A percentile compares a stretch with the other conserved stretches of the same genome.
These are phyloP conservation scores for Chrysopogon serrulatus DNA, from an alignment of 176 grass and related monocot species.

Conservation along the genomic window DNA sequence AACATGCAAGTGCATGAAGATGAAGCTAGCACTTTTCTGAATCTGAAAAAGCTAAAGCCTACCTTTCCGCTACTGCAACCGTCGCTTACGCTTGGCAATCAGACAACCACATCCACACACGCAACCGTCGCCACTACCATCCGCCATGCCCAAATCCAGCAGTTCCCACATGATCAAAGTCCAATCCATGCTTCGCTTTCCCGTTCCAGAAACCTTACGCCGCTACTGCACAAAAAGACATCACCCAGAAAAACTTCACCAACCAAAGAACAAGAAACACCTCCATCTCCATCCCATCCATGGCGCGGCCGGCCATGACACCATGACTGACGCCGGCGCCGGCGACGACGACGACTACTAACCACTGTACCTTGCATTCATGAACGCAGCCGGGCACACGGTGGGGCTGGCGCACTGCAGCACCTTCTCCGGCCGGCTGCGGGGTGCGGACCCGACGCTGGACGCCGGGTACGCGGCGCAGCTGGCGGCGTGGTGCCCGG, in stretches of 20 bases:
- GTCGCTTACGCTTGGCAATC: not conserved
- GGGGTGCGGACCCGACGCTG: conserved; percentile 38
- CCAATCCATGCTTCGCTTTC: not conserved
- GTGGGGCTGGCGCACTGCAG: conserved; percentile 69
- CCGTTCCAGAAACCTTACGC: not conserved
- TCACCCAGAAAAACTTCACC: too few species aligned
- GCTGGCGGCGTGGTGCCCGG: conserved; percentile 50
- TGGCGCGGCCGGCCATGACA: too few species aligned
- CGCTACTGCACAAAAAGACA: not conserved
- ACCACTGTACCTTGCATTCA: too few species aligned
- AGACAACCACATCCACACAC: not conserved
- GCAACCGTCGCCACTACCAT: not conserved
- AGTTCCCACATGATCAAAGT: not conserved
- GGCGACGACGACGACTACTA: too few species aligned
- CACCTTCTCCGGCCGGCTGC: conserved; percentile 39
- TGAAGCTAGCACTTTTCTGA: not conserved
- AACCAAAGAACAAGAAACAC: too few species aligned
- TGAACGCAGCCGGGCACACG: conserved; percentile 41
- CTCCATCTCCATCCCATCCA: too few species aligned
- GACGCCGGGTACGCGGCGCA: conserved; percentile 29
- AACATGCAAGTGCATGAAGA: too few species aligned
- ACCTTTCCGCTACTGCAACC: not conserved
- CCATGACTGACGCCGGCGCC: too few species aligned
- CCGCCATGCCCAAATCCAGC: not conserved
- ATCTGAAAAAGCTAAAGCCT: not conserved